Percentiles rank a stretch among this genome's conserved stretches.
Conservation (phyloP, 805 yeast genomes). For the Saturnispora hagleri region DNA sequence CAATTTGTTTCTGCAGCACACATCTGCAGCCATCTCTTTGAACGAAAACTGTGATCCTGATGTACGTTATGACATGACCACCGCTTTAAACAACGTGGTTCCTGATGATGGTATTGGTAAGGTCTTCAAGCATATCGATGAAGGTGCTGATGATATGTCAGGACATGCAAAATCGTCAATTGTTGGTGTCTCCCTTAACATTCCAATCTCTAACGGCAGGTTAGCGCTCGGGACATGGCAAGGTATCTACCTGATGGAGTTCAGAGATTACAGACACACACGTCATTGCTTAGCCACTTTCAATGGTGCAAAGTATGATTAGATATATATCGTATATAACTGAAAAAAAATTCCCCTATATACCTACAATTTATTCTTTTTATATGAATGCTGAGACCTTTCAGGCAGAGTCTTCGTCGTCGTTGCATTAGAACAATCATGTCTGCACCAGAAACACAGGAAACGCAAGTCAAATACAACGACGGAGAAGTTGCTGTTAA, state of each 20-base stretch:
- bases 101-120: conserved; percentile 50
- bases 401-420: background rate
- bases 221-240: conserved; percentile 80
- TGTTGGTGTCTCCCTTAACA: conserved; percentile 54
- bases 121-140: conserved; percentile 55
- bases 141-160: conserved; percentile 81
- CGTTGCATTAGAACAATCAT: background rate
- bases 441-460: conserved; percentile 1
- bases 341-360: background rate
- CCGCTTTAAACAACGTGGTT: conserved; percentile 51
- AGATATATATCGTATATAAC: background rate
- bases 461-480: conserved; percentile 16
- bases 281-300: conserved; percentile 66
- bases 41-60: conserved; percentile 79
- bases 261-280: conserved; percentile 53
- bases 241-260: conserved; percentile 70
- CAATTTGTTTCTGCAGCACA: conserved; percentile 65
- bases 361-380: background rate
- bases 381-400: background rate
- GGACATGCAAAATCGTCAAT: conserved; percentile 60
- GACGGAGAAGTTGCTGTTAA: conserved; percentile 36
- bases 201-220: conserved; percentile 62
- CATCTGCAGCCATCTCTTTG: conserved; percentile 67
- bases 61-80: conserved; percentile 61
- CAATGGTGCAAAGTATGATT: conserved; percentile 41